Evolutionary conservation across 2,329 filamentous ascomycete genomes (phyloP).

Genomic region (Cyanodermella asteris): DNA sequence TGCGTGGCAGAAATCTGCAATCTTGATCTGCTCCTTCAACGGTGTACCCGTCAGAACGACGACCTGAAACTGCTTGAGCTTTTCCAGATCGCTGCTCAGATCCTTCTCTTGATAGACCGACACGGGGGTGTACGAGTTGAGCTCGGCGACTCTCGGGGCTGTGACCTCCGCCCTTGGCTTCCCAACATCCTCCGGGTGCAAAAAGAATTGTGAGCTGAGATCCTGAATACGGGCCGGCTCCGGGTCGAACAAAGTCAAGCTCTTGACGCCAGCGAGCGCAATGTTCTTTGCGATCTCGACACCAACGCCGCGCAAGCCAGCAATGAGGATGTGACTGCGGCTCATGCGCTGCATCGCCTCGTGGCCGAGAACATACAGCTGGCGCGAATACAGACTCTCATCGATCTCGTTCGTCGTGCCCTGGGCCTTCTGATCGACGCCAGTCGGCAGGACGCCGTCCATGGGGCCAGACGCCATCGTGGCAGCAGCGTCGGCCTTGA

Average conservation of each 20-base stretch:
- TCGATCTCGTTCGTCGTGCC: too few species aligned
- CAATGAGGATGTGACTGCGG: conserved; percentile 79
- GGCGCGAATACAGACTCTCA: conserved; percentile 44
- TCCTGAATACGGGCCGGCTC: conserved; percentile 65
- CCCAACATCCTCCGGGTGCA: conserved; percentile 68
- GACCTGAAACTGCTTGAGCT: conserved; percentile 79
- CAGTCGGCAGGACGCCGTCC: too few species aligned
- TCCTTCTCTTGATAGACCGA: conserved; percentile 43
- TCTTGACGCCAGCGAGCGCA: conserved; percentile 93
- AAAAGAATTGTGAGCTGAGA: conserved; percentile 93
- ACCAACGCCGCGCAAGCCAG: conserved; percentile 80
- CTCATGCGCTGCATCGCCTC: conserved; percentile 98
- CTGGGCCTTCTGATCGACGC: too few species aligned
- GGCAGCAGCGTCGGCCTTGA: too few species aligned
- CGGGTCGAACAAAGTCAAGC: conserved; percentile 79
- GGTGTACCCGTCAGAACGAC: conserved; percentile 75
- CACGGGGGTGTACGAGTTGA: conserved; percentile 92
- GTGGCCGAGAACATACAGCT: conserved; percentile 52
- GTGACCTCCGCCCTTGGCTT: conserved; percentile 77
- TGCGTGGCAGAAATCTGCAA: conserved; percentile 82
- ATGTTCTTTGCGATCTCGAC: conserved; percentile 99
- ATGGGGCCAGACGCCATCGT: too few species aligned
- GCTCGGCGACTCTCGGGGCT: conserved; percentile 70
- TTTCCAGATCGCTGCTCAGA: conserved; percentile 52
- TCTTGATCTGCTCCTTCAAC: conserved; percentile 55